Percentiles rank a stretch among this genome's conserved stretches.
Evolutionary conservation across 1,284 basidiomycete genomes (phyloP).

Genomic region (Austroboletus sp.): DNA sequence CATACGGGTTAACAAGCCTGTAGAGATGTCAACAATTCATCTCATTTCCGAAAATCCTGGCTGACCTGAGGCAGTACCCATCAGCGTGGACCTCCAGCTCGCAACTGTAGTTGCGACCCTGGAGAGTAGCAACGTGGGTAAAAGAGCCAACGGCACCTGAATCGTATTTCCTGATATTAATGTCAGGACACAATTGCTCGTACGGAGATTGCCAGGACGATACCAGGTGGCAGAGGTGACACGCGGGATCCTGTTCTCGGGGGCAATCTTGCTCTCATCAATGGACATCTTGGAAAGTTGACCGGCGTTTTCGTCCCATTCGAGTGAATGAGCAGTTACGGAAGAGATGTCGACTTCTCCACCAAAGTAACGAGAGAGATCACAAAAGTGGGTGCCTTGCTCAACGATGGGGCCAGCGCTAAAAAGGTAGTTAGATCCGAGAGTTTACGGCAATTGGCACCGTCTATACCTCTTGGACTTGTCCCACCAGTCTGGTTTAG

Average conservation of each 20-base stretch:
- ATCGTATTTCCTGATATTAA: constrained; percentile 72
- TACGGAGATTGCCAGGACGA: constrained; percentile 23
- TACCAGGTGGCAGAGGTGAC: constrained; percentile 75
- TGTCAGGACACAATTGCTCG: constrained; percentile 12
- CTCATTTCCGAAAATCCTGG: constrained; percentile 9
- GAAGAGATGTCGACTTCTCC: constrained; percentile 88
- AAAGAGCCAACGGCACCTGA: constrained; percentile 87
- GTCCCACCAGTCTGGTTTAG: constrained; percentile 96
- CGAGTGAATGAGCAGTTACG: constrained; percentile 81
- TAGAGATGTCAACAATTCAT: constrained; percentile 11
- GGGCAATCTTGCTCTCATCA: constrained; percentile 71
- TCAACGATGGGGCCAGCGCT: constrained; percentile 90
- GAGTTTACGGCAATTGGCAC: background rate
- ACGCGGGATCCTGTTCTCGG: constrained; percentile 75
- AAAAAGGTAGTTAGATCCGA: constrained; percentile 3
- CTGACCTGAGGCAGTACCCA: constrained; percentile 73
- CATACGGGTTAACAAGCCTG: constrained; percentile 83
- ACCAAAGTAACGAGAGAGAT: constrained; percentile 94
- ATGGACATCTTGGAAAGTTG: constrained; percentile 74
- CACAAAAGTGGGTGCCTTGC: constrained; percentile 90
- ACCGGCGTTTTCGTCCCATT: constrained; percentile 88
- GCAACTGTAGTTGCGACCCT: constrained; percentile 87
- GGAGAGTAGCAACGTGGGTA: constrained; percentile 81
- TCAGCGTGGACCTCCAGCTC: constrained; percentile 90
- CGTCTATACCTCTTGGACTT: constrained; percentile 74